These are phyloP conservation scores for Onygena corvina DNA, from an alignment of 2,329 filamentous ascomycete species.

Conservation along the genomic window DNA sequence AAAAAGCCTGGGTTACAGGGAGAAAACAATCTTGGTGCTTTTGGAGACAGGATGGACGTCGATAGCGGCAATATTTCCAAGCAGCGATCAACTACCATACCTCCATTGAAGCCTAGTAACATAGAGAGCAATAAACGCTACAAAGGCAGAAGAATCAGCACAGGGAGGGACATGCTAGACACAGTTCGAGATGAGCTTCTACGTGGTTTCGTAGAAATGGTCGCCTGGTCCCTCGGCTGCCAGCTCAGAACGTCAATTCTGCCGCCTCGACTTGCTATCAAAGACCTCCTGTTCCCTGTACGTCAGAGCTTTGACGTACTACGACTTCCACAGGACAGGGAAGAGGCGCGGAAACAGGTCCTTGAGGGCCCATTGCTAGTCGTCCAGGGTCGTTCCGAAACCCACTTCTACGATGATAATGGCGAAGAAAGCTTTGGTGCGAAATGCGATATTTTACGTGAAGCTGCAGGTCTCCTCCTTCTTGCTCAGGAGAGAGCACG, in stretches of 20 bases:
- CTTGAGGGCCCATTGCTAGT: constrained; percentile 48
- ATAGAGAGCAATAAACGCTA: constrained; percentile 30
- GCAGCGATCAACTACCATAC: neutral
- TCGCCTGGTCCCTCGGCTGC: constrained; percentile 47
- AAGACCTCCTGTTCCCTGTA: constrained; percentile 44
- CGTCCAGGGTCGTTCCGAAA: constrained; percentile 45
- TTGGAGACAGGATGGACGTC: constrained; percentile 13
- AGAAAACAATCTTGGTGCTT: constrained; percentile 13
- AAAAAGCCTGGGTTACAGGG: constrained; percentile 11
- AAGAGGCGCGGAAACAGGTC: constrained; percentile 41
- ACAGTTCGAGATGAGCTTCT: constrained; percentile 45
- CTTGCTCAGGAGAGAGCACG: constrained; percentile 50
- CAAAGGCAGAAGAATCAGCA: constrained; percentile 46
- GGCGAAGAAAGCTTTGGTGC: constrained; percentile 26
- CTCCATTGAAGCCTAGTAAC: neutral
- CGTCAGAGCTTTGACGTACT: constrained; percentile 45
- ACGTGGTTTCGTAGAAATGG: constrained; percentile 45
- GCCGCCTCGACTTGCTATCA: constrained; percentile 38
- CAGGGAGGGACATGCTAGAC: constrained; percentile 48
- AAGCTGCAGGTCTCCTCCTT: constrained; percentile 46
- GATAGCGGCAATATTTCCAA: neutral
- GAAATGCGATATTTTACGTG: constrained; percentile 44
- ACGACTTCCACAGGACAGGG: constrained; percentile 42
- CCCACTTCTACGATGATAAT: constrained; percentile 36
- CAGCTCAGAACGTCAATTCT: constrained; percentile 38